phyloP scores from a whole-genome alignment of 805 yeast species.

The Cyberlindnera mrakii region DNA sequence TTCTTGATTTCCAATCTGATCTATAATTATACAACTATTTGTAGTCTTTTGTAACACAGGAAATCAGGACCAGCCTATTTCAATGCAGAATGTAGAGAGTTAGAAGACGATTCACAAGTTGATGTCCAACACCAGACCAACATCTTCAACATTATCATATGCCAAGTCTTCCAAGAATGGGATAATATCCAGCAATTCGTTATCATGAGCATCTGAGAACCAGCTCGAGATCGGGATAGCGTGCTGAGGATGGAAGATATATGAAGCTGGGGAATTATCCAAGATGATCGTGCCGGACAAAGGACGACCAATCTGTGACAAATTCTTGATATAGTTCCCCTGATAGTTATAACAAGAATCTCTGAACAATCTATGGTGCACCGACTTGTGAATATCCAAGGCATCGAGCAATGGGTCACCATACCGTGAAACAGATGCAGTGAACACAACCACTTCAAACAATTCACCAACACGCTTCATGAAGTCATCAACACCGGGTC shows the following conservation, averaged over 20 bases:
- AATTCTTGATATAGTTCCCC: slow-evolving; percentile 90
- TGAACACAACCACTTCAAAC: slow-evolving; percentile 93
- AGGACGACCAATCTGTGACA: slow-evolving; percentile 93
- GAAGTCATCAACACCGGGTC: slow-evolving; percentile 98
- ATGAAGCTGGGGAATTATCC: slow-evolving; percentile 98
- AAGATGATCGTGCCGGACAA: slow-evolving; percentile 78
- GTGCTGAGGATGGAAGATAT: slow-evolving; percentile 95
- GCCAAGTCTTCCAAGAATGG: slow-evolving; percentile 89
- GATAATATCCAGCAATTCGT: slow-evolving; percentile 84
- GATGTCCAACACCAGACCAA: slow-evolving; percentile 79
- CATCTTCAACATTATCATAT: slow-evolving; percentile 68
- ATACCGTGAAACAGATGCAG: slow-evolving; percentile 92
- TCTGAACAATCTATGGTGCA: slow-evolving; percentile 90
- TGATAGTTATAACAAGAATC: slow-evolving; percentile 92
- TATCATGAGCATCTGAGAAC: slow-evolving; percentile 98
- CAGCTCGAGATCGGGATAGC: slow-evolving; percentile 96
- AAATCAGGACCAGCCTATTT: slow-evolving; percentile 1
- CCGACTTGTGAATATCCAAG: slow-evolving; percentile 64
- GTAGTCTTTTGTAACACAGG: no score
- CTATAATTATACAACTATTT: neutral
- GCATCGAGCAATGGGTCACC: slow-evolving; percentile 94
- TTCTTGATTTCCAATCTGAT: no score
- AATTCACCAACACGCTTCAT: slow-evolving; percentile 74
- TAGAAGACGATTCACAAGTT: slow-evolving; percentile 24
- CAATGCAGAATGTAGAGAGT: no score